Evolutionary conservation across 345 rosid species (phyloP), one percentile per base, ranked within the genome.

Genomic region (Noccaea bulbosa): DNA sequence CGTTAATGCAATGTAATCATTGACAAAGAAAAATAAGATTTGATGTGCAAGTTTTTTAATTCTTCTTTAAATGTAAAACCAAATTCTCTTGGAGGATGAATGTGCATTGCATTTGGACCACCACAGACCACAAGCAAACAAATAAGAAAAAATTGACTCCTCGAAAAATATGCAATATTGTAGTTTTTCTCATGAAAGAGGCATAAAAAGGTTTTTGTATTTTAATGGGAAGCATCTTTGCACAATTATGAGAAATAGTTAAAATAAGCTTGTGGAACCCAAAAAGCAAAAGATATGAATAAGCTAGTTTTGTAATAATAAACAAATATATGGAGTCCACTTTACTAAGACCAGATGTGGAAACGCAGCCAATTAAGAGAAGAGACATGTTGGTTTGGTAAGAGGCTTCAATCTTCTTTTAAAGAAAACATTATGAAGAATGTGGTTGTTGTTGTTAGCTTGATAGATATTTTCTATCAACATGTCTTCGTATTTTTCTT

Each of bases 221-320:
- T 46, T 8, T 35, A 9, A 8, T 57, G 39, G 14, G 48, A 22
- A 35, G 56, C 14, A 57, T 46, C 65, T 57, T 57, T 69, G 40
- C 48, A 37, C 57, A 69, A 46, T 56, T 47, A 69, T 69, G 55
- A 69, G 64, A 45, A 40, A 4, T 65, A 27, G 59, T 27, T 38
- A 24, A 38, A 20, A 27, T 39, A 38, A 38, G 12, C 17, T 15
- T 53, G 40, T 67, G 62, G 71, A 67, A 30, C 33, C 62, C 62
- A 63, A 52, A 51, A 22, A 24, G 22, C 11, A 41, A 53, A 41
- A 11, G 2, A 67, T 41, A 30, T 11, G 17, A 37, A 39, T 67
- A 30, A 54, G 52, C 20, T 22, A 22, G 3, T 34, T 37, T 57
- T 58, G 24, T 20, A 55, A 7, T 55, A 34, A 35, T 11, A 44